phyloP scores from a whole-genome alignment of 2,329 filamentous ascomycete genomes.

The Acarospora socialis region DNA sequence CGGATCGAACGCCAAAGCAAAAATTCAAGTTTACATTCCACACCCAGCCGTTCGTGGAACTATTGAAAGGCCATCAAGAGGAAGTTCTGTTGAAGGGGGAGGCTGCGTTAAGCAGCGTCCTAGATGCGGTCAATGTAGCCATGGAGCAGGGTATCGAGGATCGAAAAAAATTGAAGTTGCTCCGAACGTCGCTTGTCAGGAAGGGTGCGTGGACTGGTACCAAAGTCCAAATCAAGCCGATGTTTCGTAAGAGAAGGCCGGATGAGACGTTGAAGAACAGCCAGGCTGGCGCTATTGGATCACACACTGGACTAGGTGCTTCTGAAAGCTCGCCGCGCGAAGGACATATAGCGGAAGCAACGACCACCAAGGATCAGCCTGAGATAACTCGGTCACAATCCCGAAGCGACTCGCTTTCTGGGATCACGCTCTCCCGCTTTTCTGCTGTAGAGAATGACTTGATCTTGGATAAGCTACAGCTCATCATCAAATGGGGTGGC shows the following conservation, averaged over 20 bases:
- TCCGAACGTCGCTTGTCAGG: constrained; percentile 77
- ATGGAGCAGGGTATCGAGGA: constrained; percentile 72
- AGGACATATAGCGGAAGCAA: constrained; percentile 11
- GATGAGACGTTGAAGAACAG: constrained; percentile 35
- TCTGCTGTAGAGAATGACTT: constrained; percentile 87
- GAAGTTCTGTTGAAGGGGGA: constrained; percentile 91
- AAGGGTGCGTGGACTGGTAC: constrained; percentile 92
- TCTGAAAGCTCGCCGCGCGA: constrained; percentile 11
- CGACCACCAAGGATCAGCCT: constrained; percentile 9
- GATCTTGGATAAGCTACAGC: constrained; percentile 85
- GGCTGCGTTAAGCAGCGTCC: constrained; percentile 73
- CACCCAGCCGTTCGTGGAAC: constrained; percentile 84
- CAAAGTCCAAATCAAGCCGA: constrained; percentile 97
- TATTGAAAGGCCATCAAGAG: constrained; percentile 89
- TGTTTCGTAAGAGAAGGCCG: constrained; percentile 82
- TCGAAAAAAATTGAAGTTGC: constrained; percentile 63
- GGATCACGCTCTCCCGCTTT: constrained; percentile 82
- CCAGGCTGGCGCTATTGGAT: constrained; percentile 12
- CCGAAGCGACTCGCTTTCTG: constrained; percentile 73
- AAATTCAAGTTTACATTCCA: constrained; percentile 99
- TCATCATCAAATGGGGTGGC: constrained; percentile 98
- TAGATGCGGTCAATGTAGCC: constrained; percentile 72
- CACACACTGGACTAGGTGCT: constrained; percentile 8
- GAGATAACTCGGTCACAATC: constrained; percentile 32
- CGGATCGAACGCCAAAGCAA: constrained; percentile 93